These are phyloP conservation scores for Typha latifolia DNA, from an alignment of 176 grass and related monocot species.

Conservation along the genomic window DNA sequence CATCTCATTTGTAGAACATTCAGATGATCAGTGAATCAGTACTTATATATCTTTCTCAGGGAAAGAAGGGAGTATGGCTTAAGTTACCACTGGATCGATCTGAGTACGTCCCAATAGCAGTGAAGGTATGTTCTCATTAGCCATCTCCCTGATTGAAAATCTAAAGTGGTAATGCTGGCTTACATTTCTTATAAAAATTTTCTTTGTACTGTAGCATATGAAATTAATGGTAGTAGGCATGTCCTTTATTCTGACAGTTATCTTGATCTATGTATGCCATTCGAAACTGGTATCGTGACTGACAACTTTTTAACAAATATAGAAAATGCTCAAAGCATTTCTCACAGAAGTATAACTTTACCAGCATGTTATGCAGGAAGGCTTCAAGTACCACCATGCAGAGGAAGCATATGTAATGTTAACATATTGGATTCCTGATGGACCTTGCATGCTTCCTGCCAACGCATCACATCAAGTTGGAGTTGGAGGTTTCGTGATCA, in stretches of 20 bases:
- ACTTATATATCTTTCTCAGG: conserved; percentile 26
- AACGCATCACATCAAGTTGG: conserved; percentile 98
- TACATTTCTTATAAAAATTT: background rate
- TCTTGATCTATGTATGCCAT: background rate
- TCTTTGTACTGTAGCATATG: too few species aligned
- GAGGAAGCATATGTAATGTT: conserved; percentile 92
- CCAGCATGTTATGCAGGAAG: conserved; percentile 35
- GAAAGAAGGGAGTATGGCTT: conserved; percentile 95
- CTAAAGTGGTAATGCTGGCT: background rate
- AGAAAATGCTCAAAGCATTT: background rate
- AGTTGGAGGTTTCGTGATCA: conserved; percentile 83
- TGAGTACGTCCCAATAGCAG: conserved; percentile 70
- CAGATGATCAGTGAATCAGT: background rate
- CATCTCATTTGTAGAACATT: too few species aligned
- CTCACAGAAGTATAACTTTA: background rate
- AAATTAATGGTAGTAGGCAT: too few species aligned
- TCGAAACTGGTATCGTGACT: background rate
- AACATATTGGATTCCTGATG: conserved; percentile 94
- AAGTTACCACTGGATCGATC: conserved; percentile 58
- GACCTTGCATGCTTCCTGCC: conserved; percentile 73
- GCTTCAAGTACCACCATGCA: conserved; percentile 96
- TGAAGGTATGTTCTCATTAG: conserved; percentile 42
- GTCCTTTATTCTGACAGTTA: background rate
- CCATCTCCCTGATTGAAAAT: background rate
- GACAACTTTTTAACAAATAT: background rate